Conservation (phyloP, 2,329 filamentous ascomycete genomes). For the Capronia epimyces region DNA sequence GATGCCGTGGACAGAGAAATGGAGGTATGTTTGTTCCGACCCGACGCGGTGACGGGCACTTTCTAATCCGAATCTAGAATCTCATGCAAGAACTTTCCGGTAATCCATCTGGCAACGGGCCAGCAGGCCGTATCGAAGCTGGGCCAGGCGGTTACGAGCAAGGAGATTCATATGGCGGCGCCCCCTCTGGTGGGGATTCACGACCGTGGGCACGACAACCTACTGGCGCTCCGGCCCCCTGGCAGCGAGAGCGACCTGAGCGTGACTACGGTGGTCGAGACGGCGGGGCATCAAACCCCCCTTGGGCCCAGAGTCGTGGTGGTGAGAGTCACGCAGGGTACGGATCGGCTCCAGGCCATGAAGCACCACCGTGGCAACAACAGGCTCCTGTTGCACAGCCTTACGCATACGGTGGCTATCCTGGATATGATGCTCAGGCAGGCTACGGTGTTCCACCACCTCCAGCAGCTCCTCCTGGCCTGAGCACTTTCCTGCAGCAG, state of each 20-base stretch:
- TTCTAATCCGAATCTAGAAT: slow-evolving; percentile 52
- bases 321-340: slow-evolving; percentile 44
- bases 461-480: slow-evolving; percentile 52
- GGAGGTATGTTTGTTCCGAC: slow-evolving; percentile 61
- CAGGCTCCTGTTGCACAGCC: slow-evolving; percentile 44
- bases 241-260: slow-evolving; percentile 50
- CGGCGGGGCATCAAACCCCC: slow-evolving; percentile 33
- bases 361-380: slow-evolving; percentile 58
- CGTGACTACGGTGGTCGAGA: slow-evolving; percentile 44
- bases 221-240: slow-evolving; percentile 57
- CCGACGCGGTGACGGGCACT: background rate
- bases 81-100: slow-evolving; percentile 96
- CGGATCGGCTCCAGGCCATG: slow-evolving; percentile 34
- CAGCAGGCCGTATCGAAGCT: slow-evolving; percentile 79
- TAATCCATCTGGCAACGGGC: slow-evolving; percentile 53
- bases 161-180: slow-evolving; percentile 25
- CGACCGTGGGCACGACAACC: slow-evolving; percentile 27
- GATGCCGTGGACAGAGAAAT: slow-evolving; percentile 91
- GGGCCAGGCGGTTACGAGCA: slow-evolving; percentile 57
- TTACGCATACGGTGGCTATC: slow-evolving; percentile 54
- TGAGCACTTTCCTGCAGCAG: slow-evolving; percentile 57
- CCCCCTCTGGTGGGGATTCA: slow-evolving; percentile 52
- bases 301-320: slow-evolving; percentile 32
- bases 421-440: slow-evolving; percentile 40
- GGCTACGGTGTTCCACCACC: slow-evolving; percentile 37